Evolutionary conservation across 2,329 filamentous ascomycete species (phyloP).

Genomic region (Fusarium coicis): DNA sequence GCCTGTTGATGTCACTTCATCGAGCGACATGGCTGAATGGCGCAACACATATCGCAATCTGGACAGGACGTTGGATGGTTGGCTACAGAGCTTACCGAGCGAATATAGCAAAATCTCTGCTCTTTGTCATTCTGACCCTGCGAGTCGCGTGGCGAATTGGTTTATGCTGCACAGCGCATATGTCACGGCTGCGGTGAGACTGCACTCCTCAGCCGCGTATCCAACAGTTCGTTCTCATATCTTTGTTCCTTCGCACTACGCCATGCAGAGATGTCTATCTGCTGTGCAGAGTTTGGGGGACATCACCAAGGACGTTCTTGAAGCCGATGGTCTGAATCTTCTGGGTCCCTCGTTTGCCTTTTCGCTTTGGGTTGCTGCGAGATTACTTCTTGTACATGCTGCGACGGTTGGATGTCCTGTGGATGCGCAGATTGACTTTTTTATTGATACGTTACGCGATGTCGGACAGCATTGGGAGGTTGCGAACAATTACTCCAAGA

Average conservation of each 20-base stretch:
- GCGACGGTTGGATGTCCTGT: conserved; percentile 51
- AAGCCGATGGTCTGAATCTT: conserved; percentile 55
- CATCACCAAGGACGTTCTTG: conserved; percentile 56
- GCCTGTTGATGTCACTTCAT: conserved; percentile 53
- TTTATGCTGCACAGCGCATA: conserved; percentile 59
- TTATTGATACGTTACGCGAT: conserved; percentile 54
- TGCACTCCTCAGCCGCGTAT: conserved; percentile 58
- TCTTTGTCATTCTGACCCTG: conserved; percentile 57
- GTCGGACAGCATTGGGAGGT: conserved; percentile 58
- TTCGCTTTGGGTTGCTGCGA: conserved; percentile 56
- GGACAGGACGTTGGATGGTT: conserved; percentile 53
- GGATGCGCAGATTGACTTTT: conserved; percentile 55
- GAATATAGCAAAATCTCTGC: conserved; percentile 59
- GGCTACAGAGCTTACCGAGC: conserved; percentile 56
- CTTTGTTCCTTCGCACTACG: conserved; percentile 57
- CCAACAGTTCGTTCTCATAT: conserved; percentile 53
- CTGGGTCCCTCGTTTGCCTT: conserved; percentile 58
- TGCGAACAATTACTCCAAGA: conserved; percentile 55
- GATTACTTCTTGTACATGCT: conserved; percentile 55
- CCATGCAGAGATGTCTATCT: conserved; percentile 57
- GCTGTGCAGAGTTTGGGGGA: conserved; percentile 57
- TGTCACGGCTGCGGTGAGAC: conserved; percentile 55
- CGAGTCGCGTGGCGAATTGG: conserved; percentile 59
- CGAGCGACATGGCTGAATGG: conserved; percentile 54
- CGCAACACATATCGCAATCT: conserved; percentile 54